Percentiles rank a stretch among this genome's conserved stretches.
Evolutionary conservation across 495 filamentous ascomycete genomes (phyloP).

Genomic region (Thermothielavioides terrestris): DNA sequence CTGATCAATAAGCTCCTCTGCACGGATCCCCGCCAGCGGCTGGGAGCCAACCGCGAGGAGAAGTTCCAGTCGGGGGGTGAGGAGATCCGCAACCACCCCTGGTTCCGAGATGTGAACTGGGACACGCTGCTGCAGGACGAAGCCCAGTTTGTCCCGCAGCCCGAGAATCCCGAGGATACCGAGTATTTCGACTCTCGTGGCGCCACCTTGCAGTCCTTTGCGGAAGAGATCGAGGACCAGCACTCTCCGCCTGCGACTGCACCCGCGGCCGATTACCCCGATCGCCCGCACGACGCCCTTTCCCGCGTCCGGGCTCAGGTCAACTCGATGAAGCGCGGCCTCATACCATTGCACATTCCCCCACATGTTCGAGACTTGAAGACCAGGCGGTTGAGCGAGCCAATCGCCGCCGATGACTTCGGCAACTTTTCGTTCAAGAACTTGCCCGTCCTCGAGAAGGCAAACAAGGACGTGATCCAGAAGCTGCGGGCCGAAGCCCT

Average conservation of each 20-base stretch:
- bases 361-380: slow-evolving; percentile 88
- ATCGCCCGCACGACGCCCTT: slow-evolving; percentile 89
- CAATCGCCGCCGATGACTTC: slow-evolving; percentile 82
- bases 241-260: slow-evolving; percentile 57
- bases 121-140: slow-evolving; percentile 83
- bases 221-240: slow-evolving; percentile 90
- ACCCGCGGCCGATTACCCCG: slow-evolving; percentile 60
- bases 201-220: slow-evolving; percentile 79
- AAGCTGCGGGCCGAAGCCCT: slow-evolving; percentile 85
- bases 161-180: slow-evolving; percentile 91
- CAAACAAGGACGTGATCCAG: slow-evolving; percentile 97
- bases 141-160: slow-evolving; percentile 86
- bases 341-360: slow-evolving; percentile 94
- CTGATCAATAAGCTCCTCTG: slow-evolving; percentile 86
- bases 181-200: slow-evolving; percentile 95
- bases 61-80: slow-evolving; percentile 74
- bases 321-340: slow-evolving; percentile 66
- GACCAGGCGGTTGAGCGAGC: slow-evolving; percentile 82
- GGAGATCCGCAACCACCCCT: slow-evolving; percentile 80
- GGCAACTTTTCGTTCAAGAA: slow-evolving; percentile 97
- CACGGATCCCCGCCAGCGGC: slow-evolving; percentile 64
- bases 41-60: slow-evolving; percentile 76
- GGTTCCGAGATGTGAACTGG: slow-evolving; percentile 88
- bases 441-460: slow-evolving; percentile 89
- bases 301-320: slow-evolving; percentile 83